Evolutionary conservation across 2,329 filamentous ascomycete species (phyloP).

Genomic region (Fusarium sarcochroum): DNA sequence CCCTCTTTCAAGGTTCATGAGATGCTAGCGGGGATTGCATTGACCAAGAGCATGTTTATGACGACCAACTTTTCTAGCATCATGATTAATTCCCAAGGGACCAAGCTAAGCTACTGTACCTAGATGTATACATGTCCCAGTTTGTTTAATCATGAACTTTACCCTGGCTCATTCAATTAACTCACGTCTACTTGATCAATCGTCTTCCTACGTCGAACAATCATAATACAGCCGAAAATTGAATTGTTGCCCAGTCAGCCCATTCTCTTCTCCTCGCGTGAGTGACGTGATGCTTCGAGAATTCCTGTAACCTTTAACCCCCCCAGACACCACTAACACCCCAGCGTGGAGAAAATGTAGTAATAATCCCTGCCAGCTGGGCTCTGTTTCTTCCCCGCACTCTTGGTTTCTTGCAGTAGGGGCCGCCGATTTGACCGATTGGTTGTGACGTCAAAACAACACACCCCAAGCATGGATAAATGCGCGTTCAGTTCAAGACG

Average conservation of each 20-base stretch:
- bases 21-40: background rate
- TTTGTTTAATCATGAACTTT: background rate
- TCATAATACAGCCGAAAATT: background rate
- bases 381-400: conserved; percentile 39
- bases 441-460: conserved; percentile 43
- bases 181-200: background rate
- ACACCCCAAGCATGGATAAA: background rate
- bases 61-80: conserved; percentile 9
- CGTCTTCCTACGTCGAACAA: background rate
- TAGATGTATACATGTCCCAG: background rate
- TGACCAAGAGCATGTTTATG: conserved; percentile 13
- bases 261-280: background rate
- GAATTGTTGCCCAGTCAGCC: background rate
- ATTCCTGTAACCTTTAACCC: background rate
- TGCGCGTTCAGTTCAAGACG: background rate
- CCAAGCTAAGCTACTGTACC: background rate
- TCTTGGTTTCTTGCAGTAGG: conserved; percentile 23
- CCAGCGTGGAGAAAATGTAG: conserved; percentile 39
- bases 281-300: conserved; percentile 35
- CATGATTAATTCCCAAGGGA: conserved; percentile 13
- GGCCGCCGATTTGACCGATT: conserved; percentile 39
- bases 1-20: conserved; percentile 10
- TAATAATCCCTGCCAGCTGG: conserved; percentile 22
- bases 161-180: too few relatives aligned
- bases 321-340: conserved; percentile 37